A percentile compares a stretch with the other conserved stretches of the same genome.
Conservation (phyloP, 805 yeast species). For the Myxozyma nipponensis region DNA sequence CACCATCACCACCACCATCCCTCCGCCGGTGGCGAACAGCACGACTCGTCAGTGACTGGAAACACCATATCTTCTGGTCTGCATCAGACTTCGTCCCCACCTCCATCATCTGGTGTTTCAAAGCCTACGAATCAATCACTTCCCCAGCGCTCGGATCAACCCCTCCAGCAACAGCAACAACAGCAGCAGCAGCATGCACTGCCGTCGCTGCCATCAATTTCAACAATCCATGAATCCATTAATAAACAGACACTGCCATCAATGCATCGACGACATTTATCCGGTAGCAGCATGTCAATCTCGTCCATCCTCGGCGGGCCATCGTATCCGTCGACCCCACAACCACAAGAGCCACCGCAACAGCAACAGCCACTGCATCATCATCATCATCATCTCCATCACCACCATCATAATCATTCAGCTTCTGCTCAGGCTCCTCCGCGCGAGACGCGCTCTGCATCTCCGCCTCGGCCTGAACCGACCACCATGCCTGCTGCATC, state of each 20-base stretch:
- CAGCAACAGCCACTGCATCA: constrained; percentile 10
- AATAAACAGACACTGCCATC: constrained; percentile 8
- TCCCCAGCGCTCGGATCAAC: constrained; percentile 1
- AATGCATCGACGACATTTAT: constrained; percentile 2
- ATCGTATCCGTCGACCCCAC: constrained; percentile 10
- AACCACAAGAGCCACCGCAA: constrained; percentile 2
- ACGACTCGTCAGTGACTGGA: no score
- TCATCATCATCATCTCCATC: constrained; percentile 8
- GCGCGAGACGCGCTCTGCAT: background rate
- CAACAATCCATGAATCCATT: constrained; percentile 7
- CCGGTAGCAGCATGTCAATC: constrained; percentile 20
- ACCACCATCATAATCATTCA: constrained; percentile 16
- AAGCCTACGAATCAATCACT: no score
- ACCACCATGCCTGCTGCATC: background rate
- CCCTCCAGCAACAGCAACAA: constrained; percentile 2
- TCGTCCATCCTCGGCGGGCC: constrained; percentile 22
- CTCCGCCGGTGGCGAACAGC: background rate
- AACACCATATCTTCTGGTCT: background rate
- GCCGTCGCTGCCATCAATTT: constrained; percentile 18
- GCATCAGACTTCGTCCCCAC: background rate
- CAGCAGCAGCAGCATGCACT: background rate
- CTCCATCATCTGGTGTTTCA: background rate
- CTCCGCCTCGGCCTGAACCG: background rate
- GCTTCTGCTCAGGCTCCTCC: background rate
- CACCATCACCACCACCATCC: constrained; percentile 9